These are phyloP conservation scores for Podaxis sp. DNA, from an alignment of 768 basidiomycete species.

Conservation along the genomic window DNA sequence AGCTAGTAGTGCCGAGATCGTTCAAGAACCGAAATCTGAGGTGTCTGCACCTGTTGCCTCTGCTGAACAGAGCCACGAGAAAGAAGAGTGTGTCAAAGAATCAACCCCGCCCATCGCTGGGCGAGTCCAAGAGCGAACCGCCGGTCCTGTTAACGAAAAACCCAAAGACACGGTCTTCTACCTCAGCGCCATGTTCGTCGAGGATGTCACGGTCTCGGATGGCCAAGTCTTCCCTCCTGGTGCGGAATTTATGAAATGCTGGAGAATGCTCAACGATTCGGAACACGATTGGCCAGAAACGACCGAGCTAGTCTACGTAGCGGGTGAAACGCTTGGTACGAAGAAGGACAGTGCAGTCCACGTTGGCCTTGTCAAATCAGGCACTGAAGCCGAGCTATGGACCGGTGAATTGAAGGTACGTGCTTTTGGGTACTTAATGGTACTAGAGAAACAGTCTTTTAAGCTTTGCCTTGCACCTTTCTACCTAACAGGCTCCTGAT, in stretches of 20 bases:
- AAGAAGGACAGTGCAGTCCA: conserved; percentile 34
- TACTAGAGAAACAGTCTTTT: neutral
- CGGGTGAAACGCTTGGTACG: conserved; percentile 59
- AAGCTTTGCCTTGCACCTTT: neutral
- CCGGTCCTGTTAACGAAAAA: neutral
- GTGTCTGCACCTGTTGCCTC: neutral
- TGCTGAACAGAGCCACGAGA: neutral
- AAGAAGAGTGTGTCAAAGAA: neutral
- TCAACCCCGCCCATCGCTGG: neutral
- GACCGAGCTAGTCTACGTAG: conserved; percentile 70
- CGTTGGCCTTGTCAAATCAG: conserved; percentile 58
- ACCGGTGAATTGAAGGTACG: conserved; percentile 74
- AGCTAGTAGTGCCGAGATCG: neutral
- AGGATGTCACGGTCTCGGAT: conserved; percentile 70
- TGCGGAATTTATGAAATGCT: conserved; percentile 83
- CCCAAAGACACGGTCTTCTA: neutral
- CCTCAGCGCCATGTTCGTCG: conserved; percentile 57
- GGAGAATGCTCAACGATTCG: conserved; percentile 74
- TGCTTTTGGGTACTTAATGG: neutral
- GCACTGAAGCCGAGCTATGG: conserved; percentile 62
- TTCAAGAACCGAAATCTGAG: neutral
- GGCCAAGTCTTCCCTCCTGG: conserved; percentile 81
- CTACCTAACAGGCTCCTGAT: conserved; percentile 62
- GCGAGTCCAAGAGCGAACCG: neutral
- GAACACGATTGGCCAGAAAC: conserved; percentile 61